Base-by-base conservation (phyloP, 352 stramenopile species). In the Phytophthora ramorum region DNA sequence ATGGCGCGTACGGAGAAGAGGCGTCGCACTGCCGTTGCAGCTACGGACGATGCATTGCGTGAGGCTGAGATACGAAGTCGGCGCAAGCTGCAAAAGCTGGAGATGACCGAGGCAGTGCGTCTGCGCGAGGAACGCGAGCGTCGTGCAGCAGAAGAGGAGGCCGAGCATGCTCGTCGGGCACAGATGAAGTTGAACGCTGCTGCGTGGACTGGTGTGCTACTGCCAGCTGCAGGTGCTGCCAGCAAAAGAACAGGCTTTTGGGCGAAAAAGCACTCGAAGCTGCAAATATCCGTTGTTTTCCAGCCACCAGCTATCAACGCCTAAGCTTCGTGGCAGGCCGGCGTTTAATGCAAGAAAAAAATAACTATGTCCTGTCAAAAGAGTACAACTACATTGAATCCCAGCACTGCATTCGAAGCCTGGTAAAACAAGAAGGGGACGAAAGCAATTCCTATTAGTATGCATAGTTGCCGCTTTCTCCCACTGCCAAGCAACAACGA, bases 1-100 rank as follows among this genome's bases (percentile, higher is more conserved):
- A 80, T 92, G n/a, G 86, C 81, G 0, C 74, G 76, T 13, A 87
- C 79, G 7, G 85, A 95, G 52, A 94, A 93, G 66, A 81, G 86
- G 2, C 79, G 82, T 20, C 85, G 85, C 30, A 95, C 85, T 24
- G 86, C 85, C 16, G 80, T 91, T 5, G 83, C 86, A 34, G 88
- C 88, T 9, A 95, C 87, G 0, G 84, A 95, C 35, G 88, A 96
- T 20, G 88, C 88, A 0, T 58, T 96, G 37, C 86, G 84, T 22
- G 88, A 96, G 64, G 88, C 88, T 38, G 88, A 96, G 51, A 55
- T 76, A 4, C 81, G 88, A 22, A 95, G 86, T 54, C 75, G 88
- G 34, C 83, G 83, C 17, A 82, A 81, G 19, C 46, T 86, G 2
- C 85, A 90, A 53, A 91, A 90, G 50, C 24, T 88, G 30, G 85